Base-by-base conservation (phyloP, 2,329 filamentous ascomycete species). In the Chaetomiaceae sp. region DNA sequence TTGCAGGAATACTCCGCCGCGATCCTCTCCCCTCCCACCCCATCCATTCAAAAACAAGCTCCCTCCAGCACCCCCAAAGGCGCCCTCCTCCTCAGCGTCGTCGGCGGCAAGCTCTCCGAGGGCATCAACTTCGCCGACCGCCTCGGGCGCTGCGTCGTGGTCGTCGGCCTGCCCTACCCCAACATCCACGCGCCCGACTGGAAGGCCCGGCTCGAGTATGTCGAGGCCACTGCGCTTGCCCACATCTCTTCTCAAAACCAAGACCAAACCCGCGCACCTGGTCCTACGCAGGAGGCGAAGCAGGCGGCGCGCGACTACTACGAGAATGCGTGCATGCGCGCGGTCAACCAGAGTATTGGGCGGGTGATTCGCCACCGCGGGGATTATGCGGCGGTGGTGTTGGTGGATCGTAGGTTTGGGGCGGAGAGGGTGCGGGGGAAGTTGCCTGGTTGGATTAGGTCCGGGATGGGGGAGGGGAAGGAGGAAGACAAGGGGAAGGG, bases 121-220 rank as follows among this genome's bases (percentile, higher is more conserved):
- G 93, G 93, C 54, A 98, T 98, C 69, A 98, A 98, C 67, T 98
- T 98, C 69, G 91, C 88, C 0, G 90, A 98, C 67, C 75, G 77
- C 3, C 79, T 98, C 0, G 93, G 93, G 1, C 83, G 93, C 20
- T 91, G 87, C 44, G 89, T 98, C 8, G 72, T 95, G 12, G 85
- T 97, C n/a, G 79, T 97, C 12, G 93, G 93, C 0, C 70, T 98
- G 4, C 93, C 93, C 0, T 98, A 94, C 57, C 89, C 93, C 0
- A 98, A 97, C 57, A 82, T 89, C 43, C 80, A 86, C 56, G 88
- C 86, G 9, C 83, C 89, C 1, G 88, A 96, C 59, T 97, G 91
- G 91, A 89, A 88, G 63, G 88, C 91, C 0, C 91, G 91, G 64
- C 81, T 93, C 61, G 82, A 88, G 60, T 90, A 96, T 61, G 80